Percentiles rank a stretch among this genome's conserved stretches.
phyloP scores from a whole-genome alignment of 2,329 filamentous ascomycete species.

The Gnomoniopsis sp. region DNA sequence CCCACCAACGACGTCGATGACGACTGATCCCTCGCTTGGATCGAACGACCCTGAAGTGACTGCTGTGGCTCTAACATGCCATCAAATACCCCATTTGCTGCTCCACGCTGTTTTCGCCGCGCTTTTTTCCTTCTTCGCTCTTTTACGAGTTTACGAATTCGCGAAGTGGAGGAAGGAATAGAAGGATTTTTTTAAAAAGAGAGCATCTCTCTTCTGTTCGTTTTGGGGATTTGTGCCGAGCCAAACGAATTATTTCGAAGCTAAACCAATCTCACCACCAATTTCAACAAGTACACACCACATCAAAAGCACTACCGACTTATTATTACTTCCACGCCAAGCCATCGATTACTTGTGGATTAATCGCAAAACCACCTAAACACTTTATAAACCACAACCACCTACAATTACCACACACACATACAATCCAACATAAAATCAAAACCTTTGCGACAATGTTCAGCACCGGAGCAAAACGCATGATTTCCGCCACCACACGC shows the following conservation, averaged over 20 bases:
- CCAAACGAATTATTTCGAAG: no score
- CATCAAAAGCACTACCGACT: no score
- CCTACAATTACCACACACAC: not conserved
- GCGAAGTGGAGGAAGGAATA: not conserved
- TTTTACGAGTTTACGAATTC: no score
- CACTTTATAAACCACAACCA: no score
- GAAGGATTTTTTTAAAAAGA: not conserved
- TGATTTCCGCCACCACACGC: constrained; percentile 11
- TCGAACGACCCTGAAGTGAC: constrained; percentile 7
- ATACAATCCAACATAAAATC: not conserved
- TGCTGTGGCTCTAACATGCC: constrained; percentile 11
- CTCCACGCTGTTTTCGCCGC: not conserved
- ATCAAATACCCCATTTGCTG: not conserved
- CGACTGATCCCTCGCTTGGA: constrained; percentile 7
- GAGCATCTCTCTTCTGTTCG: not conserved
- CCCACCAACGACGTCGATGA: constrained; percentile 7
- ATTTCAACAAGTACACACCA: no score
- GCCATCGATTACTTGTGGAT: no score
- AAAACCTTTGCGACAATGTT: constrained; percentile 9
- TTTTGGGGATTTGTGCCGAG: not conserved
- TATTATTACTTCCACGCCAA: no score
- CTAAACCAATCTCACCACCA: no score
- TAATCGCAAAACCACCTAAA: no score
- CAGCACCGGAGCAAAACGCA: constrained; percentile 10
- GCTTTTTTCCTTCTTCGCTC: not conserved